Conservation (phyloP, 257 asterid species). For the Nicotiana tabacum region DNA sequence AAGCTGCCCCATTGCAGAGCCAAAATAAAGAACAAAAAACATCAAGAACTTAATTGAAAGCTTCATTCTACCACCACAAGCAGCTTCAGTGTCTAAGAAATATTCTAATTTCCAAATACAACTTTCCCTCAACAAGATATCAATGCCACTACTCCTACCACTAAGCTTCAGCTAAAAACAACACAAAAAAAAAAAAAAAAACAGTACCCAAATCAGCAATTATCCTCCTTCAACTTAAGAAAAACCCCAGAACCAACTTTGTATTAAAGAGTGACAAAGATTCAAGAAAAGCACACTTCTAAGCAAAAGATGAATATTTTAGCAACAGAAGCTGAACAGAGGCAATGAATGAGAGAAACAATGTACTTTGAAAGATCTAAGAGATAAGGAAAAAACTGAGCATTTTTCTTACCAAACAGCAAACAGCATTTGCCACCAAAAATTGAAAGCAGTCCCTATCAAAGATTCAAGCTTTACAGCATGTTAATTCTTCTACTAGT, state of each 20-base stretch:
- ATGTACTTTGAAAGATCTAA: constrained; percentile 34
- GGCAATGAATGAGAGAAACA: background rate
- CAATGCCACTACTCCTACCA: background rate
- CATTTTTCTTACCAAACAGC: constrained; percentile 15
- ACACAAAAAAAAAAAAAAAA: background rate
- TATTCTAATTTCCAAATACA: background rate
- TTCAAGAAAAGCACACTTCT: background rate
- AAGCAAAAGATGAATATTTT: background rate
- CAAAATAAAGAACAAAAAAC: constrained; percentile 37
- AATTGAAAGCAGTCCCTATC: constrained; percentile 1
- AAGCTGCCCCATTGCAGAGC: constrained; percentile 64
- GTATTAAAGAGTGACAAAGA: background rate
- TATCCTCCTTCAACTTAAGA: background rate
- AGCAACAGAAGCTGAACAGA: too few species aligned
- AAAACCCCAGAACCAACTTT: background rate
- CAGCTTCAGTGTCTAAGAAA: background rate
- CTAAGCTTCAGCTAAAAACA: background rate
- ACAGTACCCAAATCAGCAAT: background rate
- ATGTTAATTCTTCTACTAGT: background rate
- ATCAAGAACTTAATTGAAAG: constrained; percentile 36
- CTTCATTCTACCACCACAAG: constrained; percentile 41
- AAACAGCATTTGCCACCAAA: constrained; percentile 25
- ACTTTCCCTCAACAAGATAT: background rate
- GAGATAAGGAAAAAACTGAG: background rate
- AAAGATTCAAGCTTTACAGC: constrained; percentile 15